Evolutionary conservation across 1,139 yeast species (phyloP).

Genomic region (Candida sanyaensis): DNA sequence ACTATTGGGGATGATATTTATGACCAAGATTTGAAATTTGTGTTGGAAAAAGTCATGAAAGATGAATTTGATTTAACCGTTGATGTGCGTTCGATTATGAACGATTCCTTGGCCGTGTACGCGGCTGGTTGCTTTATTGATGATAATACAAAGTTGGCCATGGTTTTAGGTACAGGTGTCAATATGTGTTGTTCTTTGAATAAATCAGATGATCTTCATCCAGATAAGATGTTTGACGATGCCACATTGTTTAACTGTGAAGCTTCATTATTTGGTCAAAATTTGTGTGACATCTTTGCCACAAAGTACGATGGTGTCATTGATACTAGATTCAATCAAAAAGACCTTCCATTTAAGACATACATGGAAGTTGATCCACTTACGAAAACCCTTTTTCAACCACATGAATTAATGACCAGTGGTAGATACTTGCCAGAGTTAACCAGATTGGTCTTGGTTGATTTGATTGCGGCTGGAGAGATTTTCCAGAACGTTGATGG

Average conservation of each 20-base stretch:
- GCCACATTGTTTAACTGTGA: slow-evolving; percentile 40
- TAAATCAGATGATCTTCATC: slow-evolving; percentile 21
- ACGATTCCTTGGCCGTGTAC: slow-evolving; percentile 50
- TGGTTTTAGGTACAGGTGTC: slow-evolving; percentile 50
- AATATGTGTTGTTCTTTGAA: slow-evolving; percentile 44
- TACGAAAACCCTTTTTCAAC: slow-evolving; percentile 47
- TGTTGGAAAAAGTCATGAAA: slow-evolving; percentile 35
- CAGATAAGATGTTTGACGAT: slow-evolving; percentile 24
- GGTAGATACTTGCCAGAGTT: slow-evolving; percentile 61
- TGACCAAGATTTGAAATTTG: slow-evolving; percentile 40
- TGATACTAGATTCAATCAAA: slow-evolving; percentile 33
- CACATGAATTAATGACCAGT: slow-evolving; percentile 53
- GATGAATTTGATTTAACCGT: slow-evolving; percentile 25
- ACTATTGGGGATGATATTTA: slow-evolving; percentile 39
- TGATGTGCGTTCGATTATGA: slow-evolving; percentile 38
- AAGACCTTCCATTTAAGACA: slow-evolving; percentile 25
- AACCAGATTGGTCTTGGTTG: slow-evolving; percentile 42
- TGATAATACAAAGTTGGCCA: slow-evolving; percentile 37
- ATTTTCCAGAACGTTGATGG: slow-evolving; percentile 25
- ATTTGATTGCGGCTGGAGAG: slow-evolving; percentile 30
- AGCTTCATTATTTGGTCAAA: slow-evolving; percentile 42
- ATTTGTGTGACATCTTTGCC: slow-evolving; percentile 27
- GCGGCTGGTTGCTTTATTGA: slow-evolving; percentile 47
- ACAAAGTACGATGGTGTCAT: slow-evolving; percentile 39
- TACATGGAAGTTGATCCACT: slow-evolving; percentile 35